Evolutionary conservation across 345 rosid genomes (phyloP), one percentile per base, ranked within the genome.

Genomic region (Psidium guajava): DNA sequence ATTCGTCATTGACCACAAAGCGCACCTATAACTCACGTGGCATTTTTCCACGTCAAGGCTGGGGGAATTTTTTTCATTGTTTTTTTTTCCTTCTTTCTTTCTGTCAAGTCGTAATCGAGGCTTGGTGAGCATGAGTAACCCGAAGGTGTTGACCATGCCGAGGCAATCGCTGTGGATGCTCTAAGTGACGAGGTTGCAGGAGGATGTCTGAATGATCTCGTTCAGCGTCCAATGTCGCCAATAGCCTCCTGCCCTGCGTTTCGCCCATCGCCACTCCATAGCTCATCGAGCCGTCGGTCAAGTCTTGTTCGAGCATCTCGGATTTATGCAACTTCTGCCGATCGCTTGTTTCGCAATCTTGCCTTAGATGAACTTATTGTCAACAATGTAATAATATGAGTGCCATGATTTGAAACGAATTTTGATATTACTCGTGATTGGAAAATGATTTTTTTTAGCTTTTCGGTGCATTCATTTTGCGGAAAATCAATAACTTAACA

Each of bases 121-220:
- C 15, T 57, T 6, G 15, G 14, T 11, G 61, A 5, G 61, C 1
- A 1, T 13, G 18, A n/a, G 18, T 4, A n/a, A 59, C 32, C n/a
- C 2, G 69, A 13, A 59, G 36, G 36, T 2, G 36, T 13, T 36
- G 2, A 12, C 10, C 36, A 2, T 5, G 8, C 0, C 11, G 64
- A 57, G 11, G 14, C 0, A 25, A 1, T 2, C 15, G 64, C 4
- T 3, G 3, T n/a, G 1, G 36, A 59, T 0, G 8, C 15, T 8
- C 73, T 3, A 3, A 36, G 13, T 53, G 54, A 53, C 20, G 20
- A 53, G 21, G 18, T 15, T 15, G 20, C 2, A 5, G 20, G 5
- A 5, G 54, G 20, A 11, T 50, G 52, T 11, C 13, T 6, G 13
- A 9, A 52, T 0, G 20, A 14, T 6, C 73, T 59, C 73, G 40